phyloP scores from a whole-genome alignment of 495 filamentous ascomycete genomes.

The Hypoxylon fuscum region DNA sequence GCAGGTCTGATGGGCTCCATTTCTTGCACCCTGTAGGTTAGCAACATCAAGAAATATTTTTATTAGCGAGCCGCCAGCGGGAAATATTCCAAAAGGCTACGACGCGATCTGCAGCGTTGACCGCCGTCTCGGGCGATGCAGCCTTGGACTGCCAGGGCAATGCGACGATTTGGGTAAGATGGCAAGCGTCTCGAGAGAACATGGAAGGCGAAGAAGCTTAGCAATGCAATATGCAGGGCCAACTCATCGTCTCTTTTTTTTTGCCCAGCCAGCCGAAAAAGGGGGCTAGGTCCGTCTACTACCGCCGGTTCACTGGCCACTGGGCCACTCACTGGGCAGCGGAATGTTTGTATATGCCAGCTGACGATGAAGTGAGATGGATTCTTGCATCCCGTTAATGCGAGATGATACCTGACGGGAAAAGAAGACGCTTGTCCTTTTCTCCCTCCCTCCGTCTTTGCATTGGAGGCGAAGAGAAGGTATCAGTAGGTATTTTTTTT shows the following conservation, averaged over 20 bases:
- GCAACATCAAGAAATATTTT: constrained; percentile 17
- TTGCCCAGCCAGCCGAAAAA: constrained; percentile 26
- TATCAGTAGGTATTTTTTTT: constrained; percentile 8
- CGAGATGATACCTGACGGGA: constrained; percentile 35
- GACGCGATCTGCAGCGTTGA: constrained; percentile 36
- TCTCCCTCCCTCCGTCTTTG: constrained; percentile 9
- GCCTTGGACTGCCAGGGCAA: constrained; percentile 36
- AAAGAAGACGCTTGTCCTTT: constrained; percentile 4
- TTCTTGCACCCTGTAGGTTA: constrained; percentile 18
- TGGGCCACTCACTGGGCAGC: constrained; percentile 12
- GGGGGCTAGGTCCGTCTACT: constrained; percentile 4
- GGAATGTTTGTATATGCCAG: constrained; percentile 16
- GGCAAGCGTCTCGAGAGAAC: background rate
- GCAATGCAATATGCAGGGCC: constrained; percentile 40
- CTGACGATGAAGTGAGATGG: constrained; percentile 39
- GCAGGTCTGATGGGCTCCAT: constrained; percentile 35
- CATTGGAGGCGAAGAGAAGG: constrained; percentile 1
- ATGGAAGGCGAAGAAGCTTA: constrained; percentile 39
- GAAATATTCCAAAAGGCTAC: constrained; percentile 41
- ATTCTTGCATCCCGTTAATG: constrained; percentile 35
- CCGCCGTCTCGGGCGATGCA: constrained; percentile 40
- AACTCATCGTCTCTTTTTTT: constrained; percentile 34
- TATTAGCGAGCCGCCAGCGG: constrained; percentile 41
- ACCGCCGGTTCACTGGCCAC: too few species aligned
- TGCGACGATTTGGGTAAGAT: constrained; percentile 39